A percentile compares a stretch with the other conserved stretches of the same genome.
Evolutionary conservation across 2,329 filamentous ascomycete genomes (phyloP).

Genomic region (Verticillium albo-atrum): DNA sequence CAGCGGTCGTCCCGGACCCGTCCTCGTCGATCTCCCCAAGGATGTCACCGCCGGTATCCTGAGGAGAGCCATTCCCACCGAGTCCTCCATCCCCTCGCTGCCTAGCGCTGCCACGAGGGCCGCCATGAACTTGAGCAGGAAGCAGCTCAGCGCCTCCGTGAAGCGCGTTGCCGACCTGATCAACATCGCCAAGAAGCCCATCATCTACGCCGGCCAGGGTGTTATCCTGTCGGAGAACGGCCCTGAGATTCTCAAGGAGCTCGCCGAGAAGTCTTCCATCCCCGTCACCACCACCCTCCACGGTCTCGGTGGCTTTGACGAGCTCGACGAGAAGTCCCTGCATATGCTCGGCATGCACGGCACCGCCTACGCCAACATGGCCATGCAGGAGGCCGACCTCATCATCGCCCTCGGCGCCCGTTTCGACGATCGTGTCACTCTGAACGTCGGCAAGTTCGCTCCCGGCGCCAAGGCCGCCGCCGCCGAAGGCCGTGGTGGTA

Average conservation of each 20-base stretch:
- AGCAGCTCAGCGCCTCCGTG: constrained; percentile 70
- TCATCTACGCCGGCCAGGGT: constrained; percentile 94
- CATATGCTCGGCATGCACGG: constrained; percentile 99
- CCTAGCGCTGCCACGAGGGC: constrained; percentile 84
- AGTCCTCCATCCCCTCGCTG: constrained; percentile 68
- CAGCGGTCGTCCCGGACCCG: constrained; percentile 86
- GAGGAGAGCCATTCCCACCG: constrained; percentile 74
- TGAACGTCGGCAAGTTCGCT: constrained; percentile 78
- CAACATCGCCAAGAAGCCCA: constrained; percentile 86
- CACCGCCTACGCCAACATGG: constrained; percentile 94
- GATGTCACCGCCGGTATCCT: constrained; percentile 88
- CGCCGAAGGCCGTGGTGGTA: constrained; percentile 80
- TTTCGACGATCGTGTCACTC: constrained; percentile 94
- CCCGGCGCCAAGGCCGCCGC: constrained; percentile 83
- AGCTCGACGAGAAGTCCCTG: constrained; percentile 87
- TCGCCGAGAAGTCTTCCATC: constrained; percentile 86
- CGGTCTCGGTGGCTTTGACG: constrained; percentile 87
- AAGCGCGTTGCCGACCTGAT: constrained; percentile 74
- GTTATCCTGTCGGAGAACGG: constrained; percentile 77
- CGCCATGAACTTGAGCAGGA: constrained; percentile 66
- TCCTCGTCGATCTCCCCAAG: constrained; percentile 93
- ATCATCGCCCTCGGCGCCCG: constrained; percentile 91
- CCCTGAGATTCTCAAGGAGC: constrained; percentile 71
- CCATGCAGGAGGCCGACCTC: constrained; percentile 94
- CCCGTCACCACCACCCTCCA: constrained; percentile 96